Percentiles rank a stretch among this genome's conserved stretches.
Evolutionary conservation across 805 yeast species (phyloP).

Genomic region (Metschnikowia vanudenii): DNA sequence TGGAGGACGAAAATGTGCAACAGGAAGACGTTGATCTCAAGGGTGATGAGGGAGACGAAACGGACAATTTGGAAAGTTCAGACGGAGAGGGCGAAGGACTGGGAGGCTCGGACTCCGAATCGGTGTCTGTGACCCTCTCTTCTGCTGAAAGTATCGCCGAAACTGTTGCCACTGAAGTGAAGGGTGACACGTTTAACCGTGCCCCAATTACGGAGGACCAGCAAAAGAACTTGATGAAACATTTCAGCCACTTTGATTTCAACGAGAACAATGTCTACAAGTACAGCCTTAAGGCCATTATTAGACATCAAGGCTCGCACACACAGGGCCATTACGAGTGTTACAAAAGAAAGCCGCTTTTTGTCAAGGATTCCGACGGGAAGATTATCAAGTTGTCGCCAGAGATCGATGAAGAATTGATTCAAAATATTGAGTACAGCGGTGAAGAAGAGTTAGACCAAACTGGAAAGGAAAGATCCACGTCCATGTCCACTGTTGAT

Average conservation of each 20-base stretch:
- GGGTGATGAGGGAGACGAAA: conserved; percentile 32
- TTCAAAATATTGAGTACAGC: conserved; percentile 5
- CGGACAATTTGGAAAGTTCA: conserved; percentile 15
- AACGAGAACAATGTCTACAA: conserved; percentile 41
- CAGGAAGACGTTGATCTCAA: conserved; percentile 38
- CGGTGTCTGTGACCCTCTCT: conserved; percentile 9
- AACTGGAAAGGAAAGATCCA: conserved; percentile 4
- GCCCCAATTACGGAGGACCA: conserved; percentile 41
- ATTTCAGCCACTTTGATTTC: conserved; percentile 38
- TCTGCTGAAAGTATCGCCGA: conserved; percentile 11
- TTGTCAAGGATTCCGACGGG: conserved; percentile 46
- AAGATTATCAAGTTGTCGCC: conserved; percentile 41
- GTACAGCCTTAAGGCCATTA: conserved; percentile 66
- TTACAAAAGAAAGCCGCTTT: conserved; percentile 70
- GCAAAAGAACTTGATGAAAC: conserved; percentile 33
- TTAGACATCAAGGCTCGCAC: conserved; percentile 88
- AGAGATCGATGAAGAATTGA: conserved; percentile 31
- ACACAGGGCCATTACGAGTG: conserved; percentile 90
- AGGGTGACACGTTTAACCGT: conserved; percentile 30
- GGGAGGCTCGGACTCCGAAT: conserved; percentile 12
- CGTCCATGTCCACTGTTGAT: conserved; percentile 18
- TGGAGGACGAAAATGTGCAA: conserved; percentile 35
- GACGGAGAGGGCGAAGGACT: conserved; percentile 11
- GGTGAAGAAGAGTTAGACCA: background rate
- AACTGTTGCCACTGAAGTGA: conserved; percentile 11